These are phyloP conservation scores for Solanum boliviense DNA, from an alignment of 257 asterid genomes.

Conservation along the genomic window DNA sequence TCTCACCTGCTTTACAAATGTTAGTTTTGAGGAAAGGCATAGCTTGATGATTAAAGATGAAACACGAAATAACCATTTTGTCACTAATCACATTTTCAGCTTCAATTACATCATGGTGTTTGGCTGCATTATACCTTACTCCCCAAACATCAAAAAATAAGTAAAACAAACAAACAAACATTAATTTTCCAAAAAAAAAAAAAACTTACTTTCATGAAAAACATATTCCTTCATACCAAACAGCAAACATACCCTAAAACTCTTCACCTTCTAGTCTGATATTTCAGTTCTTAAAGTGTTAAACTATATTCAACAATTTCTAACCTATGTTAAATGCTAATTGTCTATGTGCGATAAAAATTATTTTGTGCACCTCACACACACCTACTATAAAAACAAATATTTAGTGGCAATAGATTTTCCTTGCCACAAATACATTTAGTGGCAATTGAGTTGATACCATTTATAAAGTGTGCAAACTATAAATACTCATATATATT, in stretches of 20 bases:
- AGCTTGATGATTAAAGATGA: neutral
- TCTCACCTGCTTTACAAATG: constrained; percentile 34
- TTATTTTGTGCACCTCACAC: neutral
- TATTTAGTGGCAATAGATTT: neutral
- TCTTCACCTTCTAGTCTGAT: neutral
- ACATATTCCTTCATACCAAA: neutral
- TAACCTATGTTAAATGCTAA: neutral
- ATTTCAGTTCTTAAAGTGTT: neutral
- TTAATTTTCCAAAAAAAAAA: no score
- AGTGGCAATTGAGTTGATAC: no score
- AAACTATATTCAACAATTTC: neutral
- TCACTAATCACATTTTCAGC: neutral
- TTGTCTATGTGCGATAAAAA: neutral
- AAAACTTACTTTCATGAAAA: neutral
- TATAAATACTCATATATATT: neutral
- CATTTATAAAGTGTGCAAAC: neutral
- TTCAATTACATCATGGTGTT: neutral
- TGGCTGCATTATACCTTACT: neutral
- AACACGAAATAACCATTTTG: neutral
- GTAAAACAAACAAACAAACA: neutral
- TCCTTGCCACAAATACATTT: neutral
- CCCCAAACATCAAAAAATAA: neutral
- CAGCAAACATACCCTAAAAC: neutral
- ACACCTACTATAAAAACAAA: neutral
- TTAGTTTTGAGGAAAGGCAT: constrained; percentile 2